Base-by-base conservation (phyloP, 2,329 filamentous ascomycete species). In the Fusarium mundagurra region DNA sequence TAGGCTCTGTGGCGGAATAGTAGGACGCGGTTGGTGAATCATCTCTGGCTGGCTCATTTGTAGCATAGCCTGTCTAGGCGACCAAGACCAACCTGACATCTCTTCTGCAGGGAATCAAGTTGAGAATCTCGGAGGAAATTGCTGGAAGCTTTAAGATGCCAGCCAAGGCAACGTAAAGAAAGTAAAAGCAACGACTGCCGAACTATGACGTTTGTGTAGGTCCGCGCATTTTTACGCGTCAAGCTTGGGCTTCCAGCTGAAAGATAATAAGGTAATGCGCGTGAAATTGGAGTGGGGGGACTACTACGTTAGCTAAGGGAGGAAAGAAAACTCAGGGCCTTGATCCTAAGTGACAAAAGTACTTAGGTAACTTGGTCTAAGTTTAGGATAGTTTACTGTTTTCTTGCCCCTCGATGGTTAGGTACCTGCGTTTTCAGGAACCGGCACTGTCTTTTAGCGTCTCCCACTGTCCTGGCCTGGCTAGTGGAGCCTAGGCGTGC, bases 31-130 rank as follows among this genome's bases (percentile, higher is more conserved):
- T 18, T 62, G 65, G 17, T 17, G 29, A 13, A 39, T 59, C 41
- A 62, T 61, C 17, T 24, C 57, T 18, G 33, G 51, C 38, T 61
- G 63, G 44, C 60, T 64, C 64, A 74, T 48, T 47, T 74, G 72
- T 39, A 55, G 39, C 71, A 74, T 74, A 29, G 57, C 68, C 34
- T 71, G 72, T 51, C 58, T 72, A 34, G 72, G 72, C 36, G 72
- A 74, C 72, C 71, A 74, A 24, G 67, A 60, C 67, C 71, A 74
- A 29, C 64, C 72, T 31, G 71, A 73, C 71, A 73, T 73, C 13
- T 45, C 44, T 48, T 48, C 38, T 43, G 50, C 16, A 7, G 24
- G 31, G 20, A 54, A 47, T 24, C 22, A 24, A 48, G 17, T 24
- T 38, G 22, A 62, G 20, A 41, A 24, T n/a, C 18, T 50, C 24